phyloP scores from a whole-genome alignment of 2,329 filamentous ascomycete species.

The Cadophora gregata region DNA sequence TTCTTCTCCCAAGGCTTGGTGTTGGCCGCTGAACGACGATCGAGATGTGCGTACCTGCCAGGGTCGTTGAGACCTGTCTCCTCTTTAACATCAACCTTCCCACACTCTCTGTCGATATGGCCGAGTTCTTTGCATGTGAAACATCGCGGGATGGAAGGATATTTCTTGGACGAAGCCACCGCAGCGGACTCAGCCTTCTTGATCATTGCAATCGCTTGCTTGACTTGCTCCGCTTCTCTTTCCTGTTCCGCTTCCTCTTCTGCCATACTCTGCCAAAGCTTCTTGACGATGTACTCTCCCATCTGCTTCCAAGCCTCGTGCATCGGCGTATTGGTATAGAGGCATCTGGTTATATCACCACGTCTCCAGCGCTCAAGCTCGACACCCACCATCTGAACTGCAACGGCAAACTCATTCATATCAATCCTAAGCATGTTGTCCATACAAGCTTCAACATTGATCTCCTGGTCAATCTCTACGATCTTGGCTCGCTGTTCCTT shows the following conservation, averaged over 20 bases:
- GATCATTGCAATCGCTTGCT: neutral
- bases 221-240: neutral
- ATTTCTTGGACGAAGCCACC: neutral
- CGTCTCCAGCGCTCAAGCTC: neutral
- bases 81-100: neutral
- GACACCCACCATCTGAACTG: neutral
- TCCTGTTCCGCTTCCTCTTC: neutral
- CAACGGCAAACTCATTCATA: neutral
- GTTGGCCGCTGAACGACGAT: neutral
- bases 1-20: neutral
- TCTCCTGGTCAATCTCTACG: neutral
- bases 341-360: neutral
- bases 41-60: neutral
- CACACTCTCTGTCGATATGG: constrained; percentile 8
- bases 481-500: neutral
- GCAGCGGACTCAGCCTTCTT: neutral
- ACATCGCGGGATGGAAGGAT: neutral
- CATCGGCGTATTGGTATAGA: neutral
- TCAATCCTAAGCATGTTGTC: neutral
- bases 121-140: neutral
- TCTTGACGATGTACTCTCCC: neutral
- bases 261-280: neutral
- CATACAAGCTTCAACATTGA: neutral
- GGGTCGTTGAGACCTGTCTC: neutral
- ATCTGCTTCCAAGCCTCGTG: neutral